Evolutionary conservation across 2,329 filamentous ascomycete genomes (phyloP).

Genomic region (Dothistroma pini): DNA sequence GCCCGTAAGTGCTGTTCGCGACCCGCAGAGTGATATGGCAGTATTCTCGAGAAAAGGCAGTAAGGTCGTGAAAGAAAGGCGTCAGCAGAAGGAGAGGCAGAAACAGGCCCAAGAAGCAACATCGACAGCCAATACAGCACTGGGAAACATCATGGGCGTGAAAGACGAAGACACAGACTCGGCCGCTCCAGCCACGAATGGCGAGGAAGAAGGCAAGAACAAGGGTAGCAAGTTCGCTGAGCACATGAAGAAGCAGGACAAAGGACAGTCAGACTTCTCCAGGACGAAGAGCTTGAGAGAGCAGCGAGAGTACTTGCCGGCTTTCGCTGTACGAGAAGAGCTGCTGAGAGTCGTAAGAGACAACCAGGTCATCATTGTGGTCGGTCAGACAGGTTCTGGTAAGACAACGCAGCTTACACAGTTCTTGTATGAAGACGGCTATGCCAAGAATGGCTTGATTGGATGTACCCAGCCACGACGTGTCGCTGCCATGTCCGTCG

Average conservation of each 20-base stretch:
- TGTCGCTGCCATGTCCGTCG: constrained; percentile 98
- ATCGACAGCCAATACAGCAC: constrained; percentile 81
- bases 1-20: constrained; percentile 85
- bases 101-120: constrained; percentile 95
- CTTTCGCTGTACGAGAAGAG: constrained; percentile 94
- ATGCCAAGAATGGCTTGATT: constrained; percentile 82
- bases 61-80: constrained; percentile 82
- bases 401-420: constrained; percentile 98
- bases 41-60: constrained; percentile 96
- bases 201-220: constrained; percentile 60
- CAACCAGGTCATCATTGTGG: constrained; percentile 95
- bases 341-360: constrained; percentile 87
- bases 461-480: constrained; percentile 94
- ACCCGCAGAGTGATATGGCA: constrained; percentile 97
- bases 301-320: constrained; percentile 88
- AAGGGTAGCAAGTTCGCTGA: constrained; percentile 79
- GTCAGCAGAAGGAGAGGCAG: constrained; percentile 88
- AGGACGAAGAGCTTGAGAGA: constrained; percentile 85
- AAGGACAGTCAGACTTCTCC: constrained; percentile 82
- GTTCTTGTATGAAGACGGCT: constrained; percentile 93
- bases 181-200: constrained; percentile 59
- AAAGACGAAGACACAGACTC: constrained; percentile 89
- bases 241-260: constrained; percentile 82
- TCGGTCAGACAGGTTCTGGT: constrained; percentile 94
- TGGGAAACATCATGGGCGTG: constrained; percentile 93